Conservation (phyloP, 78 protist species). For the Protostelium mycophagum region DNA sequence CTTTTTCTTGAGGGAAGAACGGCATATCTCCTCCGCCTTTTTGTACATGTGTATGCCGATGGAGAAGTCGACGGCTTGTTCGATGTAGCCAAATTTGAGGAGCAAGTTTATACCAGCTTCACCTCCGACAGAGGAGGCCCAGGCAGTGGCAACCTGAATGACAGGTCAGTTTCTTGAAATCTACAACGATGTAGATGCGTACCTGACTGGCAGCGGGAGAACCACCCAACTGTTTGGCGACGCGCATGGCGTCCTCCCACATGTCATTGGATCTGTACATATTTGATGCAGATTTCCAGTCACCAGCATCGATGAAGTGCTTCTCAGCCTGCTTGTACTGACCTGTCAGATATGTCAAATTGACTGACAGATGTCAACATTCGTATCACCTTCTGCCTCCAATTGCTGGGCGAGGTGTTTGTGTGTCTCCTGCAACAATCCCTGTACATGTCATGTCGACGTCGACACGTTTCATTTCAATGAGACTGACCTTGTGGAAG, state of each 20-base stretch:
- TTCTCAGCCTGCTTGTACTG: slow-evolving; percentile 59
- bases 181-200: too few species aligned
- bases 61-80: slow-evolving; percentile 72
- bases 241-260: slow-evolving; percentile 87
- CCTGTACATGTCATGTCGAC: too few species aligned
- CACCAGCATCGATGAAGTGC: slow-evolving; percentile 51
- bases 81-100: slow-evolving; percentile 63
- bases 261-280: slow-evolving; percentile 71
- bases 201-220: slow-evolving; percentile 33
- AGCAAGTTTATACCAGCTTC: slow-evolving; percentile 79
- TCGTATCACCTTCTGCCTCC: slow-evolving; percentile 69
- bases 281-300: slow-evolving; percentile 77
- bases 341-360: too few species aligned
- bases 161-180: too few species aligned
- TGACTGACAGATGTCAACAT: too few species aligned
- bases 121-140: slow-evolving; percentile 67
- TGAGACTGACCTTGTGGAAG: slow-evolving; percentile 32
- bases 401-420: slow-evolving; percentile 72
- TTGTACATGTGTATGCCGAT: slow-evolving; percentile 19
- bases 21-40: slow-evolving; percentile 24
- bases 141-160: slow-evolving; percentile 47
- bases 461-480: too few species aligned
- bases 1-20: not conserved
- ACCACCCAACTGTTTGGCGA: slow-evolving; percentile 72
- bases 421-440: slow-evolving; percentile 67